Evolutionary conservation across 78 protist species (phyloP), one percentile per base, ranked within the genome.

Genomic region (Dictyostelium discoideum): DNA sequence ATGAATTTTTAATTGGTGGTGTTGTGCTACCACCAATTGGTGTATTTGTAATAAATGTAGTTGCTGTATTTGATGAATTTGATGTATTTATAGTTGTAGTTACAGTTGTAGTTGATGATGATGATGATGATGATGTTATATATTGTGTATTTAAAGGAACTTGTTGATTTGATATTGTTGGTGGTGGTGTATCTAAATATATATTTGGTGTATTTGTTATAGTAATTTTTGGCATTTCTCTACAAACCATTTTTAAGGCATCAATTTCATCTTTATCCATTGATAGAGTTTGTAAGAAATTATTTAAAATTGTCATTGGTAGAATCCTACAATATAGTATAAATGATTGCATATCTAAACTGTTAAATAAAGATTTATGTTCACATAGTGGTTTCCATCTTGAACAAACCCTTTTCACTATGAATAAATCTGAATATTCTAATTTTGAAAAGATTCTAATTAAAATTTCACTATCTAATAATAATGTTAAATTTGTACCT

Each of bases 381-480:
- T 90, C 94, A 54, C 88, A 80, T 7, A 90, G 73, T 26, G 94
- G 94, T 72, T 82, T 90, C 94, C 94, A 90, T 67, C 94, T 22
- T 48, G 94, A 90, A n/a, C 94, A 90, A 22, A 82, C 87, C 3
- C 94, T 24, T 39, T 90, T 90, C 26, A 54, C 84, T 26, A 90
- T 69, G 69, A 90, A 90, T 6, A 90, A 29, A 1, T 90, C 87
- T 1, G n/a, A n/a, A 82, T 50, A 90, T 10, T n/a, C 44, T 3
- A 90, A 50, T 16, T 26, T 40, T 26, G 73, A 67, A 72, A 90
- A 90, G 1, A 90, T 76, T 8, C 60, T 39, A 6, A 90, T 2
- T n/a, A 90, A 32, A 8, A 90, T 22, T 3, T 42, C 40, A 40
- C 84, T 86, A 5, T 81, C 87, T 65, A 90, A 42, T 48, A 90